A percentile compares a stretch with the other conserved stretches of the same genome.
Conservation (phyloP, 208 protist species). For the Wallacemonas collosoma region DNA sequence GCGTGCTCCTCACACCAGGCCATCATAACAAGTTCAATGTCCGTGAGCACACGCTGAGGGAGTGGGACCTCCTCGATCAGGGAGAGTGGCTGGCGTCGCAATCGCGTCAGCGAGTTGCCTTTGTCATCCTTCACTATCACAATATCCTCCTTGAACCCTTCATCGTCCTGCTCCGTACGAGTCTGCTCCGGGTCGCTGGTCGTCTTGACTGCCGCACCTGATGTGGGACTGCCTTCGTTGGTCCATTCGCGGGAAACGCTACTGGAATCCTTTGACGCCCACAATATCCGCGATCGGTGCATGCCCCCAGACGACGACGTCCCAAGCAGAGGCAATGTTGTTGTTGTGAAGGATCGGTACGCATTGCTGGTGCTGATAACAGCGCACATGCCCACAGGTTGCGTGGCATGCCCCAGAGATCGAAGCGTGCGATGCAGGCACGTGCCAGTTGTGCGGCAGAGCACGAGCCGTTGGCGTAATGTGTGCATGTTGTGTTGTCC, state of each 20-base stretch:
- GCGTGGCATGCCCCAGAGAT: not conserved
- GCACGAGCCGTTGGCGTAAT: slow-evolving; percentile 3
- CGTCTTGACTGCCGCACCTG: not conserved
- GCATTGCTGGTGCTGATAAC: not conserved
- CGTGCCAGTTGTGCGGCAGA: slow-evolving; percentile 8
- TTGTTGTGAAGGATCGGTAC: slow-evolving; percentile 3
- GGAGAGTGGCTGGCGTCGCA: slow-evolving; percentile 70
- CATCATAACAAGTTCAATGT: slow-evolving; percentile 88
- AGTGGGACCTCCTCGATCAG: slow-evolving; percentile 86
- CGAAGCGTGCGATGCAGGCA: slow-evolving; percentile 8
- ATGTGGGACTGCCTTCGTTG: not conserved
- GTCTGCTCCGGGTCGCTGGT: not conserved
- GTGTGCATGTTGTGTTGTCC: not conserved
- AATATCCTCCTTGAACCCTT: slow-evolving; percentile 56
- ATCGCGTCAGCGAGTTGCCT: slow-evolving; percentile 65
- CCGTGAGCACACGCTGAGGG: slow-evolving; percentile 72
- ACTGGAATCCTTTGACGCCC: slow-evolving; percentile 1
- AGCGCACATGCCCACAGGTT: slow-evolving; percentile 6
- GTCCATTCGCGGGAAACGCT: not conserved
- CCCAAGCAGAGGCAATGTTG: not conserved
- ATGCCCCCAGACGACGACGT: not conserved
- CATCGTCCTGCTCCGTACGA: slow-evolving; percentile 12
- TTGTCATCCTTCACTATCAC: slow-evolving; percentile 67
- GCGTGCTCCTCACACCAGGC: slow-evolving; percentile 90
- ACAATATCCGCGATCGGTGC: not conserved